These are phyloP conservation scores for Butyriboletus appendiculatus DNA, from an alignment of 1,284 basidiomycete genomes.

Conservation along the genomic window DNA sequence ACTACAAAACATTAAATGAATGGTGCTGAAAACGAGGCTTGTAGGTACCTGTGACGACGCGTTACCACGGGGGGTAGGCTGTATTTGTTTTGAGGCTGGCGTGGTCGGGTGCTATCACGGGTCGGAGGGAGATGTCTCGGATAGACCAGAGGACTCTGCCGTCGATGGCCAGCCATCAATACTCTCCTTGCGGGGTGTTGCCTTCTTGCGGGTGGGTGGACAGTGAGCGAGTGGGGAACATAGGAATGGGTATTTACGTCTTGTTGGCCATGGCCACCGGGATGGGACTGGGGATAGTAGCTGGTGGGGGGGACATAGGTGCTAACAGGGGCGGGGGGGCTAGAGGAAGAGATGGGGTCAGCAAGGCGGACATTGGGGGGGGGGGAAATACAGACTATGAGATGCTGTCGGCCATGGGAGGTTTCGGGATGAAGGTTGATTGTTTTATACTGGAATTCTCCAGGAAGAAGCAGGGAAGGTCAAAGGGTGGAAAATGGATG, in stretches of 20 bases:
- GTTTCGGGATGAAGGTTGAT: constrained; percentile 32
- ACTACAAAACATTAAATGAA: constrained; percentile 11
- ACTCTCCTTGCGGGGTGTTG: constrained; percentile 47
- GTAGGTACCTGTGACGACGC: constrained; percentile 55
- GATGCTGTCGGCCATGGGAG: constrained; percentile 58
- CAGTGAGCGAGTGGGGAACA: constrained; percentile 18
- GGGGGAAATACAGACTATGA: constrained; percentile 51
- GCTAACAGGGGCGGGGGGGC: constrained; percentile 36
- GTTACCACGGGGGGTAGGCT: constrained; percentile 51
- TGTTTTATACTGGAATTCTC: constrained; percentile 39
- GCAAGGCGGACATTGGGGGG: constrained; percentile 9
- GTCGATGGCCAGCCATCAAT: constrained; percentile 60
- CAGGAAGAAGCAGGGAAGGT: constrained; percentile 37
- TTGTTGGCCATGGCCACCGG: constrained; percentile 62
- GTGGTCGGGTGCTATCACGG: constrained; percentile 60
- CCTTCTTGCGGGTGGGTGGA: constrained; percentile 56
- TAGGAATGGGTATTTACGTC: constrained; percentile 47
- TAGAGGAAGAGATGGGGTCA: constrained; percentile 23
- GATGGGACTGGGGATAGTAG: constrained; percentile 46
- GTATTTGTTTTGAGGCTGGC: constrained; percentile 47
- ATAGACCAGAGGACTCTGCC: constrained; percentile 60
- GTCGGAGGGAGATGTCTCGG: constrained; percentile 66
- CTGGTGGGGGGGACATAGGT: constrained; percentile 47
- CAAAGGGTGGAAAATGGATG: constrained; percentile 47
- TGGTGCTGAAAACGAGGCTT: not conserved